Evolutionary conservation across 257 asterid species (phyloP).

Genomic region (Craterostigma plantagineum): DNA sequence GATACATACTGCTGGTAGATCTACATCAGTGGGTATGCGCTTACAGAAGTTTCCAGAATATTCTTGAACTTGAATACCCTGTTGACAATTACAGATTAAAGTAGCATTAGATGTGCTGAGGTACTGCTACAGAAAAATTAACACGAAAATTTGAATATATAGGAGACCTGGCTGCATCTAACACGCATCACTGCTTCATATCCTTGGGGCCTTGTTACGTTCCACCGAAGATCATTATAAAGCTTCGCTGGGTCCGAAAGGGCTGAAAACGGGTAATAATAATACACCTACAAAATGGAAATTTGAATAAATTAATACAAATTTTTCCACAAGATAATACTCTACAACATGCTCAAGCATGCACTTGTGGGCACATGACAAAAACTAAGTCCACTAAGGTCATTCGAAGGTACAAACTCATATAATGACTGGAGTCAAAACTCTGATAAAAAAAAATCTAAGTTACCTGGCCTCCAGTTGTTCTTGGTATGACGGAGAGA

Average conservation of each 20-base stretch:
- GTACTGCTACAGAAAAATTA: too few species aligned
- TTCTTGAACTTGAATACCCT: conserved; percentile 99
- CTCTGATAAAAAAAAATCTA: conserved; percentile 1
- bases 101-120: neutral
- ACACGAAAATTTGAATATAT: conserved; percentile 3
- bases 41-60: conserved; percentile 85
- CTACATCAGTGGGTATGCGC: conserved; percentile 96
- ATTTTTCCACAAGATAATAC: neutral
- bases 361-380: neutral
- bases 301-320: neutral
- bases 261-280: conserved; percentile 91
- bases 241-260: conserved; percentile 89
- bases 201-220: conserved; percentile 93
- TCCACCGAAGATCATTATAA: conserved; percentile 97
- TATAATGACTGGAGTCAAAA: neutral
- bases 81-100: conserved; percentile 5
- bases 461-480: conserved; percentile 95
- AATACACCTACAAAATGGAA: conserved; percentile 38
- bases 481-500: conserved; percentile 75
- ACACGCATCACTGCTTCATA: conserved; percentile 99
- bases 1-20: conserved; percentile 78
- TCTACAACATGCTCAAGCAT: neutral
- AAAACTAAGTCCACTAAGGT: neutral
- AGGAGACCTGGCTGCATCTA: conserved; percentile 88
- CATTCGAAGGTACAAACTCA: neutral